phyloP scores from a whole-genome alignment of 2,329 filamentous ascomycete species.

The Fusarium zealandicum region DNA sequence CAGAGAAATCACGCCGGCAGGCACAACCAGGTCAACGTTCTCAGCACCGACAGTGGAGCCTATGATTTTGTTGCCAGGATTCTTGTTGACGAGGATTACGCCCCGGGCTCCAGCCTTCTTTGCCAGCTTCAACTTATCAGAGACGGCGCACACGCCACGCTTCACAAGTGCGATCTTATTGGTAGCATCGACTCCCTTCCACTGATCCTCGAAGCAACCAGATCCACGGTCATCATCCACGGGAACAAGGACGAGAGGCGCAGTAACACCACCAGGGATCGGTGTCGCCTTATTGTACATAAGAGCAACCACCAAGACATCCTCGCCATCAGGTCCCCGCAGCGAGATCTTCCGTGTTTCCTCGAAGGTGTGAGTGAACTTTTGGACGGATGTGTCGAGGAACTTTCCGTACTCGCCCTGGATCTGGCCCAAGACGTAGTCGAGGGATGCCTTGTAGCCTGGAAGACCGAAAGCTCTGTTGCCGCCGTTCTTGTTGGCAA shows the following conservation, averaged over 20 bases:
- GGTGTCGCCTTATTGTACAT: slow-evolving; percentile 57
- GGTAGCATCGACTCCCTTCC: slow-evolving; percentile 53
- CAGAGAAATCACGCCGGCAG: slow-evolving; percentile 47
- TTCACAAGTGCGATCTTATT: slow-evolving; percentile 56
- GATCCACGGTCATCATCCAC: slow-evolving; percentile 50
- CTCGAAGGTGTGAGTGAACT: slow-evolving; percentile 56
- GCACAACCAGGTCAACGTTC: slow-evolving; percentile 46
- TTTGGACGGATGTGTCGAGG: slow-evolving; percentile 55
- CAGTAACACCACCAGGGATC: slow-evolving; percentile 47
- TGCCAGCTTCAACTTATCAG: slow-evolving; percentile 54
- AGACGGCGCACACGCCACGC: slow-evolving; percentile 53
- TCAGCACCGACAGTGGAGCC: slow-evolving; percentile 61
- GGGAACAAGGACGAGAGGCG: slow-evolving; percentile 47
- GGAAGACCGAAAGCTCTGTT: slow-evolving; percentile 67
- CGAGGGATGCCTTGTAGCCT: slow-evolving; percentile 64
- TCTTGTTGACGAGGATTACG: slow-evolving; percentile 69
- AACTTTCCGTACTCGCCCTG: slow-evolving; percentile 49
- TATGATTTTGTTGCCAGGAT: slow-evolving; percentile 51
- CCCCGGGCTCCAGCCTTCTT: slow-evolving; percentile 52
- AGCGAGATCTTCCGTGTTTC: slow-evolving; percentile 53
- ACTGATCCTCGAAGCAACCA: slow-evolving; percentile 53
- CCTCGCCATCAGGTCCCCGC: slow-evolving; percentile 54
- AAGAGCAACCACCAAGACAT: slow-evolving; percentile 53
- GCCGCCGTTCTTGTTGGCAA: slow-evolving; percentile 62
- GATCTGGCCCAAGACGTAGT: slow-evolving; percentile 61